Evolutionary conservation across 257 asterid species (phyloP).

Genomic region (Ligustrum vulgare): DNA sequence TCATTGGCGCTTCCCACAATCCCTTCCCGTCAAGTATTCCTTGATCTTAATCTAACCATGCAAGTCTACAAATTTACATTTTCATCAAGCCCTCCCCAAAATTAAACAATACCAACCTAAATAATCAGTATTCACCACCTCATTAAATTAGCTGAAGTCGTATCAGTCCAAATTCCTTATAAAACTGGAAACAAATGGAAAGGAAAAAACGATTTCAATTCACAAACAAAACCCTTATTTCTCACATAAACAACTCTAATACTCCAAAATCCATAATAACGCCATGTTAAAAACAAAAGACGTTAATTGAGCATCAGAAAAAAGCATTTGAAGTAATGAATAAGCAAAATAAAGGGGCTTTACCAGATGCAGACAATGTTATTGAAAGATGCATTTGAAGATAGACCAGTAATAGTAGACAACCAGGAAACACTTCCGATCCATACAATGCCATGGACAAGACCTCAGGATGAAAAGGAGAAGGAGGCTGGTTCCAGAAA

Average conservation of each 20-base stretch:
- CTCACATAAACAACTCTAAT: constrained; percentile 16
- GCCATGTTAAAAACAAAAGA: constrained; percentile 2
- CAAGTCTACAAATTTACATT: background rate
- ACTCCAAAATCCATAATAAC: constrained; percentile 5
- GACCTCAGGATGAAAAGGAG: background rate
- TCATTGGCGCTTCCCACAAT: background rate
- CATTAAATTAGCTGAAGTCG: background rate
- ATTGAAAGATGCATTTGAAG: constrained; percentile 39
- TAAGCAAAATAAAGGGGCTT: constrained; percentile 4
- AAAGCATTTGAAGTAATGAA: background rate
- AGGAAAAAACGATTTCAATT: constrained; percentile 9
- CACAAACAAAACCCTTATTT: constrained; percentile 13
- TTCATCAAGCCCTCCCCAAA: constrained; percentile 26
- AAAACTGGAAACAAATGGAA: background rate
- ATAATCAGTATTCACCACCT: constrained; percentile 1
- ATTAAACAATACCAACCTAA: background rate
- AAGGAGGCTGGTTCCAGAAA: constrained; percentile 21
- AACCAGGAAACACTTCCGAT: constrained; percentile 34
- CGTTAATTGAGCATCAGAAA: background rate
- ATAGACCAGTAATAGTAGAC: constrained; percentile 31
- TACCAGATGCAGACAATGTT: constrained; percentile 52
- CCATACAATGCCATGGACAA: constrained; percentile 44
- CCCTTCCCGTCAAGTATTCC: background rate
- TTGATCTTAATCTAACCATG: background rate
- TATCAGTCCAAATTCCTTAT: constrained; percentile 16